Conservation (phyloP, 106 monocot genomes). For the Gastrodia elata region DNA sequence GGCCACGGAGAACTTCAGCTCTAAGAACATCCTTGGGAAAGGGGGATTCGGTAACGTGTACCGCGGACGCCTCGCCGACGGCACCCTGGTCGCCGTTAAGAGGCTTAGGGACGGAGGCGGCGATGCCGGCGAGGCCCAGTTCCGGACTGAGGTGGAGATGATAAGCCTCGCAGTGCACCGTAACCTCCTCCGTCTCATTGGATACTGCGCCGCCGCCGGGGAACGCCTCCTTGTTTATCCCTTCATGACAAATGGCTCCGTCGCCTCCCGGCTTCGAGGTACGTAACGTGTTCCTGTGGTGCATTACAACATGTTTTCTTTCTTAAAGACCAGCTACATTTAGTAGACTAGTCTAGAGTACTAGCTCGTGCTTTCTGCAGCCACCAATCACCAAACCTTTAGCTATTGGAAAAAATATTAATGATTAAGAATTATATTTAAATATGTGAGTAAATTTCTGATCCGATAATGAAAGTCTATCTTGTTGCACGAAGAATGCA, state of each 20-base stretch:
- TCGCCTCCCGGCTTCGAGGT: constrained; percentile 69
- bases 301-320: too few relatives aligned
- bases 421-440: too few relatives aligned
- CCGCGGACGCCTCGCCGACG: constrained; percentile 54
- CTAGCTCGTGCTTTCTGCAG: too few relatives aligned
- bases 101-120: constrained; percentile 71
- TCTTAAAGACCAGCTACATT: too few relatives aligned
- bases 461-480: too few relatives aligned
- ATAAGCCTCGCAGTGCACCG: constrained; percentile 92
- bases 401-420: too few relatives aligned
- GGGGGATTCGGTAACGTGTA: constrained; percentile 96
- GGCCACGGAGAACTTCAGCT: constrained; percentile 81
- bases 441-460: too few relatives aligned
- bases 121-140: constrained; percentile 66
- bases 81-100: constrained; percentile 82
- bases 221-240: constrained; percentile 92
- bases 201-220: constrained; percentile 60
- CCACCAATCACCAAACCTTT: too few relatives aligned
- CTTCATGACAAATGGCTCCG: constrained; percentile 88
- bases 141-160: constrained; percentile 92
- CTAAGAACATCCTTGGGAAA: constrained; percentile 62
- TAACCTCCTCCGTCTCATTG: constrained; percentile 73
- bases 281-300: constrained; percentile 14
- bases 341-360: too few relatives aligned
- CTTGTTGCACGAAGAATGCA: too few relatives aligned